Conservation (phyloP, 495 filamentous ascomycete species). For the Astrothelium macrocarpum region DNA sequence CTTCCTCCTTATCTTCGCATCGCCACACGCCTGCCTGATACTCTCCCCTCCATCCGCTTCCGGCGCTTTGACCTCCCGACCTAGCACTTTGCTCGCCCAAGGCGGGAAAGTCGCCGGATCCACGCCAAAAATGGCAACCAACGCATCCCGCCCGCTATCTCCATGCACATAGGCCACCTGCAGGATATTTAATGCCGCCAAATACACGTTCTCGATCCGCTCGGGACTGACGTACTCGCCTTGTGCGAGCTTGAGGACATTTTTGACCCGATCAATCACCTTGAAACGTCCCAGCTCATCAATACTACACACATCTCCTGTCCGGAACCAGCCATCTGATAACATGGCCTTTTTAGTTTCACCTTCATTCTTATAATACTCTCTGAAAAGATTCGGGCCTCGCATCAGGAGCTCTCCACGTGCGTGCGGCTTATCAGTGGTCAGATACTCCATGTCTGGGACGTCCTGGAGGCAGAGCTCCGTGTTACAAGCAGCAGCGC, state of each 20-base stretch:
- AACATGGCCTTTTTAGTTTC: conserved; percentile 78
- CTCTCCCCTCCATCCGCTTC: conserved; percentile 30
- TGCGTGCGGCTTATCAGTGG: conserved; percentile 83
- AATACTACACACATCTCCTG: conserved; percentile 78
- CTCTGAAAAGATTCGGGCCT: conserved; percentile 64
- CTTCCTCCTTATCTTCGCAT: conserved; percentile 60
- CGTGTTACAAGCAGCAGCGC: conserved; percentile 51
- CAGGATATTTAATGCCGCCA: conserved; percentile 67
- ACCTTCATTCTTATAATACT: conserved; percentile 80
- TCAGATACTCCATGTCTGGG: conserved; percentile 90
- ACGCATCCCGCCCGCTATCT: conserved; percentile 69
- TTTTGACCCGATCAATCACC: conserved; percentile 96
- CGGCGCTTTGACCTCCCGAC: conserved; percentile 48
- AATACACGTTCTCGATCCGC: conserved; percentile 87
- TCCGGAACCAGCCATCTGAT: conserved; percentile 92
- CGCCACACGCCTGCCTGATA: conserved; percentile 39
- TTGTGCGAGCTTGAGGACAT: conserved; percentile 93
- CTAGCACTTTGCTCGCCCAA: conserved; percentile 67
- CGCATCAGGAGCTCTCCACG: conserved; percentile 85
- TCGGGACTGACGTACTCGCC: conserved; percentile 98
- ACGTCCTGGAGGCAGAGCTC: conserved; percentile 80
- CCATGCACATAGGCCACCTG: conserved; percentile 84
- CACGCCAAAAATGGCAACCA: conserved; percentile 83
- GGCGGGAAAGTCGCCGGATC: conserved; percentile 70
- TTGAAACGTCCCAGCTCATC: conserved; percentile 80